Evolutionary conservation across 345 rosid species (phyloP), one percentile per base, ranked within the genome.

Genomic region (Dipteronia dyeriana): DNA sequence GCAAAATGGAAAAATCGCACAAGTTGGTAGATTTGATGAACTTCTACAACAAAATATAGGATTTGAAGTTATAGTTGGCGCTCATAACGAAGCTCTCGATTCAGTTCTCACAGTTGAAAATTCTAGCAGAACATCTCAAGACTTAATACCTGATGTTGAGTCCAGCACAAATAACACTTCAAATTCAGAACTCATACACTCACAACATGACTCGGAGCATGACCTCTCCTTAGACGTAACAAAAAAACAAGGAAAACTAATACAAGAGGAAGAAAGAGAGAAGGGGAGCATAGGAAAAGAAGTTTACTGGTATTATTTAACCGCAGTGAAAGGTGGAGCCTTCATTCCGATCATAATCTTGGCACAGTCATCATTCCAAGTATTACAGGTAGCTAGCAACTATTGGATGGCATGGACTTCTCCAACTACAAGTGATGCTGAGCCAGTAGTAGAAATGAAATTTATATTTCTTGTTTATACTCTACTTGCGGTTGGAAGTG

Each of bases 361-460:
- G 85, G 97, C 98, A 68, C 98, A 95, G 84, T 84, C 92, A 78
- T 84, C 87, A 23, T 95, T 91, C 87, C 98, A 95, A 84, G 74
- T 87, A 71, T 81, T 95, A 38, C 97, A 95, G 84, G 85, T 93
- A 47, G 90, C 92, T 29, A 93, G 98, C 73, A 95, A 95, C 71
- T 95, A 91, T 70, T 95, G 98, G 98, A 93, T 95, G 94, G 94
- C 98, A 67, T 93, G 97, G 94, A 82, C 91, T 84, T 85, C 88
- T 82, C 94, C 98, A 80, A 78, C 98, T 49, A 86, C 94, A 45
- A 83, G 82, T 47, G 90, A 91, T 8, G 79, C 83, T 19, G 39
- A 81, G 70, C 93, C 97, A 73, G 80, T 57, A 71, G 13, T 86
- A 5, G 78, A 83, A 29, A 91, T 93, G 98, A 84, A 87, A 13